A percentile compares a stretch with the other conserved stretches of the same genome.
These are phyloP conservation scores for Micractinium sp. DNA, from an alignment of 139 green algal genomes.

Conservation along the genomic window DNA sequence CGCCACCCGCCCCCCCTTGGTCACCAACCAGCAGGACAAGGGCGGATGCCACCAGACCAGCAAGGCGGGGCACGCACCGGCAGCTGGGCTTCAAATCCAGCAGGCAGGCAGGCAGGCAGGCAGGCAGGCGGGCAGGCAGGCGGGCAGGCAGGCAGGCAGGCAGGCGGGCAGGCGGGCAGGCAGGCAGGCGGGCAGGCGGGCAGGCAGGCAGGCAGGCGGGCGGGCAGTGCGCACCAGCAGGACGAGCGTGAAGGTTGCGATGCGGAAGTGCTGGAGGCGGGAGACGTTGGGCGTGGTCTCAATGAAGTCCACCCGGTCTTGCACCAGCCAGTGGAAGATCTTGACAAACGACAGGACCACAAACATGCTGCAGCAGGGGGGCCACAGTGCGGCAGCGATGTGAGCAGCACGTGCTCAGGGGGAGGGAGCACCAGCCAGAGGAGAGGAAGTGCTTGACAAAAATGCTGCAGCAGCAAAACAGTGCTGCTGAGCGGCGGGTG, in stretches of 20 bases:
- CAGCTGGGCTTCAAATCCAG: too few relatives aligned
- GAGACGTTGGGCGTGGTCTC: conserved; percentile 92
- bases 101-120: neutral
- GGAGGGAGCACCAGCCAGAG: neutral
- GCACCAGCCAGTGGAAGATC: conserved; percentile 93
- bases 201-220: neutral
- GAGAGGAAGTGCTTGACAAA: too few relatives aligned
- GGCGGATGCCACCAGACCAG: too few relatives aligned
- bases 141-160: neutral
- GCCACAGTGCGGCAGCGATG: too few relatives aligned
- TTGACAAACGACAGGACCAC: conserved; percentile 94
- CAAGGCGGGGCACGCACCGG: too few relatives aligned
- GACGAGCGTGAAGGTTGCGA: conserved; percentile 81
- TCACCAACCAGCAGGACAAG: too few relatives aligned
- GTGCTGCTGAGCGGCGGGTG: too few relatives aligned
- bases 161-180: neutral
- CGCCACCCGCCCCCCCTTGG: too few relatives aligned
- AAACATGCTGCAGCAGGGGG: conserved; percentile 90
- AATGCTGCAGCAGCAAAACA: too few relatives aligned
- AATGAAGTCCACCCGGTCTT: conserved; percentile 91
- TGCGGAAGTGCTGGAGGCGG: conserved; percentile 75
- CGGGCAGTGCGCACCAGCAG: conserved; percentile 75
- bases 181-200: neutral
- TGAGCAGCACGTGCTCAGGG: too few relatives aligned
- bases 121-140: neutral